phyloP scores from a whole-genome alignment of 352 stramenopile species.

The Hyaloperonospora arabidopsidis region DNA sequence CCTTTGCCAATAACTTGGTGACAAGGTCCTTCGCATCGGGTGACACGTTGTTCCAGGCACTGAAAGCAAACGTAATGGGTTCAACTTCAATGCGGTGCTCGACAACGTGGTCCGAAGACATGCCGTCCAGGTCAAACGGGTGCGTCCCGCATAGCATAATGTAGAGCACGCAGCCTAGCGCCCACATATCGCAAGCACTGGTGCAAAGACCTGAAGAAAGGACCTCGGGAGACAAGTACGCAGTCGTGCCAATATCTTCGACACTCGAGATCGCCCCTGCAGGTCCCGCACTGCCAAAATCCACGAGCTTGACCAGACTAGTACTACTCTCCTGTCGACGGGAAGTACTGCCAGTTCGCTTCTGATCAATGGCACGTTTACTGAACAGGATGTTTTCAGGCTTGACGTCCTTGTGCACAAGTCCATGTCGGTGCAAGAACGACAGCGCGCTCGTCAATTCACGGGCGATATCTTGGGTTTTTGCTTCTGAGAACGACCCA shows the following conservation, averaged over 20 bases:
- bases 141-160: slow-evolving; percentile 89
- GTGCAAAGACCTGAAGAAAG: slow-evolving; percentile 47
- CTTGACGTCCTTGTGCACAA: slow-evolving; percentile 81
- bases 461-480: slow-evolving; percentile 35
- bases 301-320: slow-evolving; percentile 57
- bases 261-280: slow-evolving; percentile 23
- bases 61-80: slow-evolving; percentile 46
- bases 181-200: slow-evolving; percentile 70
- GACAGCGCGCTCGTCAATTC: slow-evolving; percentile 58
- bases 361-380: slow-evolving; percentile 22
- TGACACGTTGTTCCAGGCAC: slow-evolving; percentile 66
- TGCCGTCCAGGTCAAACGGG: slow-evolving; percentile 88
- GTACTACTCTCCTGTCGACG: slow-evolving; percentile 14
- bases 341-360: slow-evolving; percentile 8
- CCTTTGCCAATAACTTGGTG: slow-evolving; percentile 70
- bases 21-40: slow-evolving; percentile 87
- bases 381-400: slow-evolving; percentile 74
- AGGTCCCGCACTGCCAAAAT: slow-evolving; percentile 73
- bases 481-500: slow-evolving; percentile 50
- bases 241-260: slow-evolving; percentile 66
- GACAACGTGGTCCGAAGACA: slow-evolving; percentile 77
- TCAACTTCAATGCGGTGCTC: slow-evolving; percentile 62
- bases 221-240: slow-evolving; percentile 63
- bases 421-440: slow-evolving; percentile 60
- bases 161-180: slow-evolving; percentile 90